Evolutionary conservation across 225 moss, liverwort and hornwort genomes (phyloP).

Genomic region (Sphagnum contortum): DNA sequence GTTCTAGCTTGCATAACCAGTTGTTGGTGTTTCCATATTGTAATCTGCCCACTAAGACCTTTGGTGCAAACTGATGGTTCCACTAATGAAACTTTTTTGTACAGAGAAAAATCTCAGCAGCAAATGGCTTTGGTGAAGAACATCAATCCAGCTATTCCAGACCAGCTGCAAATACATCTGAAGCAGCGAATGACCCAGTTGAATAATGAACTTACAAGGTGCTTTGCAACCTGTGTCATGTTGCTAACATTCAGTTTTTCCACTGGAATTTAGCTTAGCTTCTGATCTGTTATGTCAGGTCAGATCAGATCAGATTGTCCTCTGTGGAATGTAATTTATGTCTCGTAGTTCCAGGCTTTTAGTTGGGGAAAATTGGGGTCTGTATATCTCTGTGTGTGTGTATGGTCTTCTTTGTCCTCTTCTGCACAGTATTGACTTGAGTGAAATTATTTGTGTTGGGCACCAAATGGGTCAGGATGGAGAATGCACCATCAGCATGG

Average conservation of each 20-base stretch:
- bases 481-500: conserved; percentile 69
- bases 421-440: not conserved
- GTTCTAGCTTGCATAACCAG: no score
- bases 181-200: conserved; percentile 36
- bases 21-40: not conserved
- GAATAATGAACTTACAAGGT: conserved; percentile 19
- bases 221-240: not conserved
- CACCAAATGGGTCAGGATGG: conserved; percentile 38
- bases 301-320: no score
- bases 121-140: conserved; percentile 28
- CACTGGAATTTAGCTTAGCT: not conserved
- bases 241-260: not conserved
- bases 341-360: no score
- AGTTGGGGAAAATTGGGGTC: no score
- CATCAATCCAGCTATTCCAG: conserved; percentile 21
- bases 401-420: not conserved
- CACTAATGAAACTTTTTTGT: not conserved
- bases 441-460: not conserved
- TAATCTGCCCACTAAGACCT: not conserved
- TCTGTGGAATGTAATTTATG: no score
- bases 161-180: conserved; percentile 20
- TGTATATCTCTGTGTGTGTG: no score
- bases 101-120: conserved; percentile 29
- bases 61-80: not conserved
- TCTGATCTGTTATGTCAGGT: no score